Base-by-base conservation (phyloP, 192 early-diverging fungal species). In the Backusella mclennaniae region DNA sequence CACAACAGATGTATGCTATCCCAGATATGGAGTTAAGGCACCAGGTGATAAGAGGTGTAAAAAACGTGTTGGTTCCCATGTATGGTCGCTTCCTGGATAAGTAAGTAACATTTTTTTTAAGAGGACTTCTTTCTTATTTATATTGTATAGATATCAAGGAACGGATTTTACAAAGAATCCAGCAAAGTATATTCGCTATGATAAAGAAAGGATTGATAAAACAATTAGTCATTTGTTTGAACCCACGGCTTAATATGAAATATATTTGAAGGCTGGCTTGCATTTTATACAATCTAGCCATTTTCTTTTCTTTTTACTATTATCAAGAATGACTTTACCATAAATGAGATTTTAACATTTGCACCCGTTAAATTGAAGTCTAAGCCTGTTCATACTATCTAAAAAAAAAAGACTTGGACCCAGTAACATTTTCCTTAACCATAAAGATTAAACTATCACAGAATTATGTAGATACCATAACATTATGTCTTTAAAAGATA, bases 121-220 rank as follows among this genome's bases (percentile, higher is more conserved):
- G 19, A 53, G 49, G 75, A 1, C 31, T 33, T 33, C 31, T 33
- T 33, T 33, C 31, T 33, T 66, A 56, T 69, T 79, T 74, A 4
- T 70, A 19, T 19, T 14, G 31, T 36, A 26, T 12, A 91, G 90
- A 69, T 87, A 91, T 76, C 87, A 85, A 67, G 76, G 81, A 17
- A 84, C 87, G 7, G 95, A 96, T 69, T 96, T 95, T 80, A 87
- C 91, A 33, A 96, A 95, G 78, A 94, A 92, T 77, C 84, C 86
- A 7, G 85, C 90, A 71, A 96, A 96, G 80, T 96, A 95, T 82
- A 88, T 96, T 73, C 88, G 87, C 36, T 96, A 93, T 69, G 88
- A 89, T 80, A 89, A 91, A 46, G 85, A 86, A 33, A 79, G 82
- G 63, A 79, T 96, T 15, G 92, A 92, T 69, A 82, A 77, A 23